Base-by-base conservation (phyloP, 1,284 basidiomycete genomes). In the Trametes sp. region DNA sequence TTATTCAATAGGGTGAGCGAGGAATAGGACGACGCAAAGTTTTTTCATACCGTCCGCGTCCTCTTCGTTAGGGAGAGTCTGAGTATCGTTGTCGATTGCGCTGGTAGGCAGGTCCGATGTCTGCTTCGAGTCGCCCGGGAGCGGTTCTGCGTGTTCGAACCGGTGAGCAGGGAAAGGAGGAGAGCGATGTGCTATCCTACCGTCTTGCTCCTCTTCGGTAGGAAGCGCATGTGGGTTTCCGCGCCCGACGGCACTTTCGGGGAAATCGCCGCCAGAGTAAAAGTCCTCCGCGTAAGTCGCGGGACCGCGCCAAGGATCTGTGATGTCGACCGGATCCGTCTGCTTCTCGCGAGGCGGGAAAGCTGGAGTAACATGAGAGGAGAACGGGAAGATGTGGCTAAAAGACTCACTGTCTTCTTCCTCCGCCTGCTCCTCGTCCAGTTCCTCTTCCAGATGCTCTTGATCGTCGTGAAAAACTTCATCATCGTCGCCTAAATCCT, bases 281-380 rank as follows among this genome's bases (percentile, higher is more conserved):
- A 79, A 84, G 67, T 84, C 83, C 70, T 86, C 80, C 0, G 84
- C 83, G 67, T 80, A 85, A 8, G 72, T 79, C 38, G 72, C 71
- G 3, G 82, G 79, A 11, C 79, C 81, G 38, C 66, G 70, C 84
- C 84, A 85, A 31, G 81, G 81, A 68, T 85, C 82, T n/a, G 66
- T 72, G 26, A 84, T 56, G 38, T 67, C 61, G 21, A 63, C 56
- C 1, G 45, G 48, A 13, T 50, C 58, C 58, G 65, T 23, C 69
- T 72, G 33, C 33, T 26, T 46, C 1, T 52, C 24, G 5, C 38
- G 59, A 38, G 65, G 62, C 13, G 62, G 63, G 24, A 67, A 64
- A 0, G 48, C 65, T 67, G 26, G 8, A 26, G 26, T 5, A 6
- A 14, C 1, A 7, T 38, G 9, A 28, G 24, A 26, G n/a, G n/a